Evolutionary conservation across 805 yeast genomes (phyloP), one percentile per base, ranked within the genome.

Genomic region (Yarrowia sp.): DNA sequence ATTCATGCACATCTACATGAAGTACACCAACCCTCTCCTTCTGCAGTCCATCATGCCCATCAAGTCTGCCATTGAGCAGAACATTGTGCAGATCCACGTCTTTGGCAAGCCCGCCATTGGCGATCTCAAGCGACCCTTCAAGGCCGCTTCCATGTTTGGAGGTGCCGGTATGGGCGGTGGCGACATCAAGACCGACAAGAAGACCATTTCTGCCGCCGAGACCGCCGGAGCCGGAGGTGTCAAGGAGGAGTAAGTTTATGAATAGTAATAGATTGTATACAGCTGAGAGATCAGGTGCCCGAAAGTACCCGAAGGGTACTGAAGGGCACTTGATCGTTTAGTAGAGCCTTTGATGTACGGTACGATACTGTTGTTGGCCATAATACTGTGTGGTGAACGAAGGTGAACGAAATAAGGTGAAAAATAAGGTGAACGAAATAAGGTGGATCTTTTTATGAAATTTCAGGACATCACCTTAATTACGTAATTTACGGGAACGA

Each of bases 1-100:
- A 31, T 89, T 93, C 86, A 92, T 93, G 98, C 99, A 95, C 79
- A 74, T 95, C 68, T 93, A 93, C 86, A 86, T 95, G 96, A 89
- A 91, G 79, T 95, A 91, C 83, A 92, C 98, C 77, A 92, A 95
- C 80, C 99, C 99, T 67, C 84, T 95, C 75, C 86, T 95, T 71
- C 89, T 93, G 92, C 98, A 95, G 81, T 86, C 92, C 69, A 84
- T 95, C 71, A 84, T 96, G 63, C 93, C 97, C 62, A 80, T 95
- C 72, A 95, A 95, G 84, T 80, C 89, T 71, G 96, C 96, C 53
- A 79, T 91, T 65, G 98, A 95, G 80, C 80, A 90, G 73, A 92
- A 92, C 80, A 85, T 91, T 70, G 96, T 93, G 72, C 86, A 90
- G 82, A 90, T 95, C 77, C 97, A 95, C 77, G 74, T 95, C 66